Percentiles rank a stretch among this genome's conserved stretches.
Evolutionary conservation across 169 alveolate genomes (phyloP).

Genomic region (Plasmodium knowlesi): DNA sequence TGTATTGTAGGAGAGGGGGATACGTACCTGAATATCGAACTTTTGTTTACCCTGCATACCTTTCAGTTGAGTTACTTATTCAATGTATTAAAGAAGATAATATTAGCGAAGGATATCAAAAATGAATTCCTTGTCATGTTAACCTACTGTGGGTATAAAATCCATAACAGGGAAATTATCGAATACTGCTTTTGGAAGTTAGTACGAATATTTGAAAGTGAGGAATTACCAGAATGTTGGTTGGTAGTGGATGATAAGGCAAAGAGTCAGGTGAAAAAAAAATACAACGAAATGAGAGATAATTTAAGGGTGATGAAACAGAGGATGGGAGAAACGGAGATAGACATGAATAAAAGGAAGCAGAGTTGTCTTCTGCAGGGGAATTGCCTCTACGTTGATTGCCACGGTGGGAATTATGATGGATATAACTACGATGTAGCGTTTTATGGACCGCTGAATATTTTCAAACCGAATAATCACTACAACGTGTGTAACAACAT

Average conservation of each 20-base stretch:
- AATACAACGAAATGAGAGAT: conserved; percentile 25
- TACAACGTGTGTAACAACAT: neutral
- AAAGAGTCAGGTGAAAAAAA: conserved; percentile 5
- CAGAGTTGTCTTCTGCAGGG: neutral
- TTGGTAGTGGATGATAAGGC: neutral
- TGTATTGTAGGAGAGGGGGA: conserved; percentile 56
- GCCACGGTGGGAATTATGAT: neutral
- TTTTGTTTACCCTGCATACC: conserved; percentile 32
- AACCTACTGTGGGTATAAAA: conserved; percentile 65
- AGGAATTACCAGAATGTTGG: conserved; percentile 44
- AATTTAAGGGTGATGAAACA: neutral
- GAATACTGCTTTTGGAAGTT: conserved; percentile 58
- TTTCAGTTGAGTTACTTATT: conserved; percentile 37
- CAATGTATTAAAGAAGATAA: conserved; percentile 13
- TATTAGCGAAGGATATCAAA: conserved; percentile 21
- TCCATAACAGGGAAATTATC: conserved; percentile 38
- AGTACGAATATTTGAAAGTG: conserved; percentile 51
- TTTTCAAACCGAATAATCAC: neutral
- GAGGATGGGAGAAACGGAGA: neutral
- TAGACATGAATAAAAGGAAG: neutral
- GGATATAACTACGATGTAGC: neutral
- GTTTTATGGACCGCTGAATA: conserved; percentile 53
- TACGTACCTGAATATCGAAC: conserved; percentile 38
- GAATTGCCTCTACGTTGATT: neutral
- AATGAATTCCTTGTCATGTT: conserved; percentile 60